phyloP scores from a whole-genome alignment of 768 basidiomycete genomes.

The Leccinum uliginosum region DNA sequence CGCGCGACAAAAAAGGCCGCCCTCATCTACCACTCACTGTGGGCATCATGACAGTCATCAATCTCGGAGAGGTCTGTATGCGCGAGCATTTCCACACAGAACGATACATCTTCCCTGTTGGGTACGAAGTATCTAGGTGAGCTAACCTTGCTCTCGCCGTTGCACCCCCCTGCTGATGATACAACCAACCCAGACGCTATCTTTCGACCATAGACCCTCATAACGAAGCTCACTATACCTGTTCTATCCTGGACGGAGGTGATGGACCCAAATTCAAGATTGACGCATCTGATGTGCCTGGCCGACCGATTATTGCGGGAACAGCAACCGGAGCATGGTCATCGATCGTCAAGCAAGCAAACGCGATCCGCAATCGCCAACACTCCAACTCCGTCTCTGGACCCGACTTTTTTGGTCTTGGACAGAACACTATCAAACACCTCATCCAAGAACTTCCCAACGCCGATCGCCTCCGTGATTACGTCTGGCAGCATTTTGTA shows the following conservation, averaged over 20 bases:
- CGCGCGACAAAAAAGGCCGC: constrained; percentile 64
- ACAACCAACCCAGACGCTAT: constrained; percentile 52
- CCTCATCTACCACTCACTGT: constrained; percentile 77
- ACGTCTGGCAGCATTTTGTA: constrained; percentile 82
- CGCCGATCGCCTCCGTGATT: constrained; percentile 68
- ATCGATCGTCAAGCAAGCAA: constrained; percentile 77
- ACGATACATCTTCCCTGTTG: constrained; percentile 84
- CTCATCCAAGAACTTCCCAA: constrained; percentile 81
- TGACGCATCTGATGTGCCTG: constrained; percentile 65
- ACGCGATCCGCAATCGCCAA: constrained; percentile 72
- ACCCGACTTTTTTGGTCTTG: constrained; percentile 84
- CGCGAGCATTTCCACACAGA: constrained; percentile 85
- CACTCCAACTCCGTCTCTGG: constrained; percentile 87
- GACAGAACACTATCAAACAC: constrained; percentile 86
- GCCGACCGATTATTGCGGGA: constrained; percentile 73
- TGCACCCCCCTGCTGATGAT: constrained; percentile 2
- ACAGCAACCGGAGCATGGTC: constrained; percentile 89
- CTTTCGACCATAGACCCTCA: constrained; percentile 68
- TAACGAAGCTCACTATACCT: constrained; percentile 69
- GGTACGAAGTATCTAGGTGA: constrained; percentile 77
- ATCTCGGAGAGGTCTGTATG: constrained; percentile 72
- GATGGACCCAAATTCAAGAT: constrained; percentile 87
- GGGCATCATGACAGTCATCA: constrained; percentile 82
- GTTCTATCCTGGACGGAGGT: constrained; percentile 80
- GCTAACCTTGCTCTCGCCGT: constrained; percentile 14